Evolutionary conservation across 176 grass and related monocot genomes (phyloP).

Genomic region (Raddia distichophylla): DNA sequence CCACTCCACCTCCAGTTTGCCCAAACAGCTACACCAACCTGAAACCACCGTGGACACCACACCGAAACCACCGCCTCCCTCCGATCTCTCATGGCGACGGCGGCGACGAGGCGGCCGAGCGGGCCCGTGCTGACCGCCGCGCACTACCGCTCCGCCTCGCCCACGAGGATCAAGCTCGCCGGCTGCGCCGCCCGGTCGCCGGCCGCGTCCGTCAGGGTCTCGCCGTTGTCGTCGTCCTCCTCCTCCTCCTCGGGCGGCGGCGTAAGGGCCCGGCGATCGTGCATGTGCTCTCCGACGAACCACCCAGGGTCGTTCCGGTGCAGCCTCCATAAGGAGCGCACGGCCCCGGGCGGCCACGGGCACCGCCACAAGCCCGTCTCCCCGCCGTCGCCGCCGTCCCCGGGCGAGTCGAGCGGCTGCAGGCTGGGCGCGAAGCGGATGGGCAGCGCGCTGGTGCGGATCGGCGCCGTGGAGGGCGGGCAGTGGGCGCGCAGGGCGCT

Average conservation of each 20-base stretch:
- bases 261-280: constrained; percentile 27
- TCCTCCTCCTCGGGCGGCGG: background rate
- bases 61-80: background rate
- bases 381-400: background rate
- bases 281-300: constrained; percentile 73
- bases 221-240: background rate
- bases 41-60: too few species aligned
- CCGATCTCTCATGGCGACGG: constrained; percentile 41
- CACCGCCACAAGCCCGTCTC: constrained; percentile 1
- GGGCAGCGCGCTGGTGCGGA: constrained; percentile 50
- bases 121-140: background rate
- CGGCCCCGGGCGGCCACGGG: background rate
- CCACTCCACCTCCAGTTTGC: background rate
- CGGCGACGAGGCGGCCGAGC: constrained; percentile 45
- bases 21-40: background rate
- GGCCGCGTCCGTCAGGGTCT: constrained; percentile 37
- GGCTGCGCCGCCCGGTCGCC: background rate
- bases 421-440: constrained; percentile 36
- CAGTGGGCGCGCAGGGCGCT: constrained; percentile 57
- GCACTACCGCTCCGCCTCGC: constrained; percentile 52
- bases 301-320: constrained; percentile 78
- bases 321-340: constrained; percentile 62
- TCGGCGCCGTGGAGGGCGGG: constrained; percentile 55
- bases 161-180: constrained; percentile 49
- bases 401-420: background rate